Base-by-base conservation (phyloP, 192 early-diverging fungal species). In the Mortierella claussenii region DNA sequence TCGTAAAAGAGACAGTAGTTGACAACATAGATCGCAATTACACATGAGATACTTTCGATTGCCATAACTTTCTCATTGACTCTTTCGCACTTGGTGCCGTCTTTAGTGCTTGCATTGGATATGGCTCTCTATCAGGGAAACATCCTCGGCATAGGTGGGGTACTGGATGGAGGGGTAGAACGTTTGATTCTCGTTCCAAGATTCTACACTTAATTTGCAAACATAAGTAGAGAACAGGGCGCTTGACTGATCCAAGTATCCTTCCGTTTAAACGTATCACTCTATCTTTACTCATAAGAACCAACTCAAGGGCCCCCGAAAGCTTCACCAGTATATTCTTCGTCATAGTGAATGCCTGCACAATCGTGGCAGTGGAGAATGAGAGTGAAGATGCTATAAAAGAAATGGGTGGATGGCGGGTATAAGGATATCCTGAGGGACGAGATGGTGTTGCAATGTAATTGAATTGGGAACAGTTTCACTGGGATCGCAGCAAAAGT, bases 121-220 rank as follows among this genome's bases (percentile, higher is more conserved):
- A 20, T 32, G 70, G 11, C 9, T 42, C 17, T 74, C 62, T 1
- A 49, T 62, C 5, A 7, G 10, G 2, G 21, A 1, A 12, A 44
- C 43, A 31, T 55, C 47, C 3, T 42, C 15, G 7, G 65, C 51
- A 36, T 46, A 53, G 18, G 70, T 60, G n/a, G 46, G 47, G 44
- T 74, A 74, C 42, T 65, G 55, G 32, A 65, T 23, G 4, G 47
- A 65, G 1, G 70, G 44, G 32, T 62, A 74, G n/a, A 60, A 33
- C n/a, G 37, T 23, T 23, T 17, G 62, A 65, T 20, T 32, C 70
- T 53, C 47, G 52, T 28, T 50, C 32, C 47, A 74, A 31, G 17
- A 59, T 53, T 12, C 56, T 42, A 24, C 70, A 74, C 10, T 37
- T 48, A 23, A 36, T 55, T 2, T 11, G 43, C 24, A 0, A 7